Evolutionary conservation across 2,329 filamentous ascomycete genomes (phyloP), one percentile per base, ranked within the genome.

Genomic region (Scedosporium apiospermum): DNA sequence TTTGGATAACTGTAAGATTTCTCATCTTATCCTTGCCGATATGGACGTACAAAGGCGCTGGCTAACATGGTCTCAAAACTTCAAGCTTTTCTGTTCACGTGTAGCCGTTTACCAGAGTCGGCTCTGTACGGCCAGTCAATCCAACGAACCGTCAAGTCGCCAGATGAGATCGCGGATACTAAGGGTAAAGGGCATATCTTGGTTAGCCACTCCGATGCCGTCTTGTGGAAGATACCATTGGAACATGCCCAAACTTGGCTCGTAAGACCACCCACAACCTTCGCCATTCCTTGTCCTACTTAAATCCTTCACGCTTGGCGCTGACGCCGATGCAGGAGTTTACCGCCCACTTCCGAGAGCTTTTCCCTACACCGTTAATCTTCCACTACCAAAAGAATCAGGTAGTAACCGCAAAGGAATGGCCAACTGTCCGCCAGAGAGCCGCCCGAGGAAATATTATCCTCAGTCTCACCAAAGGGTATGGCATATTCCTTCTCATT

Each of bases 201-300:
- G 57, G 66, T 67, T 30, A 65, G 61, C 6, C 67, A 65, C 58
- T 67, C 63, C 21, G 63, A 66, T 30, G 62, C 62, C 12, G 66
- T 68, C 12, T 57, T 68, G 12, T 70, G 67, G 69, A 63, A 65
- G 12, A 57, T 70, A 18, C 65, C 69, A 0, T 46, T 68, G 30
- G 64, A 67, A n/a, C 58, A 65, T n/a, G 68, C 66, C 34, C 62
- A 60, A 9, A 69, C 67, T 26, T 70, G 68, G 68, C 67, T 70
- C 65, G 69, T 69, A 57, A 66, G 69, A 67, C 46, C 16, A 10
- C 59, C 6, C 23, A 2, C 18, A 10, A 58, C 30, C 2, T 14
- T 21, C 18, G 1, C 16, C 42, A 42, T 34, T 38, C 5, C 30
- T 38, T 10, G 10, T 12, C 6, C 34, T 14, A 3, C 12, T 38